phyloP scores from a whole-genome alignment of 768 basidiomycete genomes.

The Mrakia hoshinonis region DNA sequence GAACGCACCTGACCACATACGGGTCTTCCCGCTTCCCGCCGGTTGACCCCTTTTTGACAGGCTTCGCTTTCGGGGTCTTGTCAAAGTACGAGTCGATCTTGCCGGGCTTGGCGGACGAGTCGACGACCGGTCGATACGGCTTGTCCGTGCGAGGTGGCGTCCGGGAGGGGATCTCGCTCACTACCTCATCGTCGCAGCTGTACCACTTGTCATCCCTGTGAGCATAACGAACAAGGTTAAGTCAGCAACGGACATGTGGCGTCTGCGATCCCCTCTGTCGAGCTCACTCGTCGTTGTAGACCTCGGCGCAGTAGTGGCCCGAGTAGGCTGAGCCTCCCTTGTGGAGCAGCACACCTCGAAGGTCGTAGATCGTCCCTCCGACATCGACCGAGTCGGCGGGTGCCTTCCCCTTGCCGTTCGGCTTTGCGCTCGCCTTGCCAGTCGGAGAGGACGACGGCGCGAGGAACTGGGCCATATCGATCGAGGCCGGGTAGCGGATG shows the following conservation, averaged over 20 bases:
- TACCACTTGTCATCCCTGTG: conserved; percentile 67
- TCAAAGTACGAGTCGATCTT: conserved; percentile 41
- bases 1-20: background rate
- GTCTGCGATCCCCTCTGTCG: no score
- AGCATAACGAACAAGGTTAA: background rate
- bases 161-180: conserved; percentile 51
- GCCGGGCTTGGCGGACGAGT: conserved; percentile 30
- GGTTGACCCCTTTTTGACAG: background rate
- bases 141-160: conserved; percentile 31
- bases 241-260: no score
- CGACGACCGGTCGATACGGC: conserved; percentile 31
- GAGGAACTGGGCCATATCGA: conserved; percentile 67
- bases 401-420: conserved; percentile 1
- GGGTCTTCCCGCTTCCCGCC: conserved; percentile 3
- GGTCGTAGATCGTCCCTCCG: conserved; percentile 55
- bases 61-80: conserved; percentile 42
- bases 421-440: background rate
- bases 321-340: conserved; percentile 87
- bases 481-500: conserved; percentile 62
- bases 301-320: conserved; percentile 81
- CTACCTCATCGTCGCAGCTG: conserved; percentile 83
- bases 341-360: conserved; percentile 77
- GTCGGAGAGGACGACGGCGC: background rate
- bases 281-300: conserved; percentile 51
- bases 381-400: background rate